Evolutionary conservation across 192 early-diverging fungal genomes (phyloP).

Genomic region (Entrophospora sp.): DNA sequence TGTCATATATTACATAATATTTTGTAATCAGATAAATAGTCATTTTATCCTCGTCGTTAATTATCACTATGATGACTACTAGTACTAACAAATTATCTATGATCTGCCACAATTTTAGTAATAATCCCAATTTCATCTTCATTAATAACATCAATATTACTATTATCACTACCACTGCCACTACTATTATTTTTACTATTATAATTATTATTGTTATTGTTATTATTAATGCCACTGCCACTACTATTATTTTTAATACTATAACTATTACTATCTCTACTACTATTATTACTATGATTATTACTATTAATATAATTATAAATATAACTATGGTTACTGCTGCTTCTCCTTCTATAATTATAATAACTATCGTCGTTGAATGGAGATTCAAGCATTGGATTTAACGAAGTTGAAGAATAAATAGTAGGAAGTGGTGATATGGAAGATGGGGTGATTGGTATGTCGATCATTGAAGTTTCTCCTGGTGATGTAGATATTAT

Average conservation of each 20-base stretch:
- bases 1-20: too few relatives aligned
- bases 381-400: neutral
- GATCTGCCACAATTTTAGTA: too few relatives aligned
- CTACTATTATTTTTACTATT: neutral
- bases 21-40: too few relatives aligned
- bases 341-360: neutral
- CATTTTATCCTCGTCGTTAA: too few relatives aligned
- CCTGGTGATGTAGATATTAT: neutral
- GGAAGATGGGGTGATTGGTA: too few relatives aligned
- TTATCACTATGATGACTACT: too few relatives aligned
- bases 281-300: too few relatives aligned
- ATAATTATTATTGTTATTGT: neutral
- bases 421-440: too few relatives aligned
- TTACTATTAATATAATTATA: too few relatives aligned
- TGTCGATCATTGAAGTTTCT: neutral
- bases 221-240: neutral
- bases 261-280: neutral
- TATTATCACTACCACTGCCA: neutral
- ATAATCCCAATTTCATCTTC: too few relatives aligned
- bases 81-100: too few relatives aligned
- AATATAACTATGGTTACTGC: neutral
- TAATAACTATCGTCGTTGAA: neutral
- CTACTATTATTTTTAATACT: neutral
- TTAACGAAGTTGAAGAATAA: too few relatives aligned
- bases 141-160: neutral